Percentiles rank a stretch among this genome's conserved stretches.
These are phyloP conservation scores for Russula olivacea DNA, from an alignment of 768 basidiomycete species.

Conservation along the genomic window DNA sequence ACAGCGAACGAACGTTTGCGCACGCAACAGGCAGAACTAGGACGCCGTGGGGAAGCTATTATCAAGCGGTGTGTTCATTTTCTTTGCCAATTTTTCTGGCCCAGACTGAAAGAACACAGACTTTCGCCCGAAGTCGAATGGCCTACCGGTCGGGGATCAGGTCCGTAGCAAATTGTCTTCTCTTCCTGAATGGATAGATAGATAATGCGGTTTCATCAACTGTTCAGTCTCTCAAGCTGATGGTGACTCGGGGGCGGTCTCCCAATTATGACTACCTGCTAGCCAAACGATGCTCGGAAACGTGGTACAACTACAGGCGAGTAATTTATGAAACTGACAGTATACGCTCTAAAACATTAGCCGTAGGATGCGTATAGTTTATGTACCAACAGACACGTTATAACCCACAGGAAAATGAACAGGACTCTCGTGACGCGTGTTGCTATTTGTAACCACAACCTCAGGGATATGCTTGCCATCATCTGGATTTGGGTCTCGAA, in stretches of 20 bases:
- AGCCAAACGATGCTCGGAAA: neutral
- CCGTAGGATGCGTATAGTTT: neutral
- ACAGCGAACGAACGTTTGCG: constrained; percentile 7
- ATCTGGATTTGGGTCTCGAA: neutral
- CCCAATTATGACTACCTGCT: neutral
- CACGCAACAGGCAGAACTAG: constrained; percentile 7
- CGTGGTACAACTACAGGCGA: constrained; percentile 10
- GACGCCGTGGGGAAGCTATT: constrained; percentile 8
- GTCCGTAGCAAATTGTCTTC: neutral
- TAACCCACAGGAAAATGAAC: neutral
- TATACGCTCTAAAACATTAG: neutral
- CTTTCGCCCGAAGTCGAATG: constrained; percentile 16
- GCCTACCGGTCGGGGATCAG: neutral
- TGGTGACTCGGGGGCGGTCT: neutral
- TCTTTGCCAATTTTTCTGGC: neutral
- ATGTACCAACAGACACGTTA: neutral
- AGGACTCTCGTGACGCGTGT: neutral
- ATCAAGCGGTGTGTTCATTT: constrained; percentile 3
- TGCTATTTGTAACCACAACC: neutral
- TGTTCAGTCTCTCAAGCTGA: neutral
- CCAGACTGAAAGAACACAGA: neutral
- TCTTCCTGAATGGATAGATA: neutral
- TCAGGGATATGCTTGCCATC: neutral
- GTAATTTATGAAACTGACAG: neutral
- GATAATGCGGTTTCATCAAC: neutral